Percentiles rank a stretch among this genome's conserved stretches.
phyloP scores from a whole-genome alignment of 2,329 filamentous ascomycete species.

The Epicoccum sorghinum region DNA sequence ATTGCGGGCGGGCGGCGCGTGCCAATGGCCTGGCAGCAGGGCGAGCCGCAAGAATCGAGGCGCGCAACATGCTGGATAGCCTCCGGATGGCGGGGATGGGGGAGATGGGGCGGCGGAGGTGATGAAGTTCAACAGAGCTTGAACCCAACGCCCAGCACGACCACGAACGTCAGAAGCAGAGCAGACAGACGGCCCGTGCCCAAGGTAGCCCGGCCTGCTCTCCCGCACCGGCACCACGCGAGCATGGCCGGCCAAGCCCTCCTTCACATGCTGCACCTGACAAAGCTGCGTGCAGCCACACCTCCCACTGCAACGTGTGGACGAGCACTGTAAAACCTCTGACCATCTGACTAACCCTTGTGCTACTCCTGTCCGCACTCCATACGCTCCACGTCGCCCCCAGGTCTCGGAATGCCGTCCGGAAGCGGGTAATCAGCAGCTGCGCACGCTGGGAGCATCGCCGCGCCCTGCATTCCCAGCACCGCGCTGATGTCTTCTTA shows the following conservation, averaged over 20 bases:
- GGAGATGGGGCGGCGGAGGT: conserved; percentile 20
- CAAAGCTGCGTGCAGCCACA: neutral
- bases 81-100: conserved; percentile 36
- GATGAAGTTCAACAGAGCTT: conserved; percentile 18
- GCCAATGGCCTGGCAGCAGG: conserved; percentile 49
- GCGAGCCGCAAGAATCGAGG: conserved; percentile 57
- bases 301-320: neutral
- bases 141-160: neutral
- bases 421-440: conserved; percentile 13
- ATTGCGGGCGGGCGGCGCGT: conserved; percentile 45
- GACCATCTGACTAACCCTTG: conserved; percentile 8
- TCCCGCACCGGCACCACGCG: conserved; percentile 5
- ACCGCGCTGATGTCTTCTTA: neutral
- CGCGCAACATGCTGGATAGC: conserved; percentile 63
- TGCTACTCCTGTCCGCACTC: conserved; percentile 6
- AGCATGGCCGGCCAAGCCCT: neutral
- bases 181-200: too few relatives aligned
- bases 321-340: neutral
- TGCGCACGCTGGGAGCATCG: conserved; percentile 3
- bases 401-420: conserved; percentile 17
- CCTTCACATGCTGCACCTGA: conserved; percentile 9
- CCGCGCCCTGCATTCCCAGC: conserved; percentile 2
- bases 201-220: neutral
- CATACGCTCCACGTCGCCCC: conserved; percentile 14
- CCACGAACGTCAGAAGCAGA: conserved; percentile 1